Evolutionary conservation across 768 basidiomycete species (phyloP), one percentile per base, ranked within the genome.

Genomic region (Suillus placidus): DNA sequence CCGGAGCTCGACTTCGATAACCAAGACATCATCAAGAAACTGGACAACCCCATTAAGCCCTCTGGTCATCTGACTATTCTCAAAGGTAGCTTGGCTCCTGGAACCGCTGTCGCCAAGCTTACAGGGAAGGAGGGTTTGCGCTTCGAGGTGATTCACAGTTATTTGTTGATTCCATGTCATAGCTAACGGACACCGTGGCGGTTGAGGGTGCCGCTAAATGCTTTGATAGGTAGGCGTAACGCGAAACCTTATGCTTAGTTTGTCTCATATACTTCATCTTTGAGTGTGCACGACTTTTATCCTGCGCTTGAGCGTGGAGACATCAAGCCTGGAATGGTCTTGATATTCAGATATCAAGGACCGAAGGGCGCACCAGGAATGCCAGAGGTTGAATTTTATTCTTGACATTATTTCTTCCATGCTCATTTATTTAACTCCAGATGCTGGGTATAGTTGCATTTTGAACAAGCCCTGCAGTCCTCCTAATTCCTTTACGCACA

Each of bases 311-410:
- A 86, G 73, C 84, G 81, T 3, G 90, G 92, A 14, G 88, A 93
- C 71, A 88, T 95, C 72, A 91, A 84, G 68, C 78, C 87, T 3
- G 93, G 94, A 0, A 89, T 80, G 74, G 87, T 92, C 47, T 80
- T 94, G 65, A 88, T 95, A 54, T 90, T 95, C 81, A 85, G 94
- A 65, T 95, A 95, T 76, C 91, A 92, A 78, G 94, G 94, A 14
- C 93, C 94, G 1, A 94, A 92, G 74, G 93, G 94, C 34, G 94
- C 87, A n/a, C 94, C 93, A 34, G 94, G 94, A 30, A 94, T 94
- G 93, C 94, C 94, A 10, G 93, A 95, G 80, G 86, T 86, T 63
- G 43, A 73, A 60, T 18, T 13, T 52, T 60, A 60, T 34, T 23
- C 52, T 23, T 13, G 16, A 37, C n/a, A 30, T 63, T 55, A 54